These are phyloP conservation scores for Leccinum subrobustum DNA, from an alignment of 1,284 basidiomycete genomes.

Conservation along the genomic window DNA sequence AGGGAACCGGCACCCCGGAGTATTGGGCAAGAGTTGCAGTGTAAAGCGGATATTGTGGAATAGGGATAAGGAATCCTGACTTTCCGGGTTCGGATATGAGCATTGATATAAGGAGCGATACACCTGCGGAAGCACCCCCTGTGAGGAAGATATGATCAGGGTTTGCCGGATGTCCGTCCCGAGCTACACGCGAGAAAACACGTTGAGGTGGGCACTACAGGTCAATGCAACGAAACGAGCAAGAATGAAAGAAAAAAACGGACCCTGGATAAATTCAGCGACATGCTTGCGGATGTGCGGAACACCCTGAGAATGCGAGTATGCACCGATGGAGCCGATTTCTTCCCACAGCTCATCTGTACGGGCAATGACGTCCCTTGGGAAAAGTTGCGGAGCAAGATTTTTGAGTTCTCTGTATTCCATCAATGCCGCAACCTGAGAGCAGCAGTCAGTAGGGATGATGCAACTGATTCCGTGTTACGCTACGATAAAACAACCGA, in stretches of 20 bases:
- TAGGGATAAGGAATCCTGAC: slow-evolving; percentile 89
- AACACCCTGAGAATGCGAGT: slow-evolving; percentile 95
- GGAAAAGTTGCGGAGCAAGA: slow-evolving; percentile 79
- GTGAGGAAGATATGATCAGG: slow-evolving; percentile 93
- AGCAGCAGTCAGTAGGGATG: background rate
- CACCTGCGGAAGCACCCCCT: slow-evolving; percentile 90
- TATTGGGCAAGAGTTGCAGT: slow-evolving; percentile 91
- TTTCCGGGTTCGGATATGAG: slow-evolving; percentile 63
- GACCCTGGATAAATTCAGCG: slow-evolving; percentile 75
- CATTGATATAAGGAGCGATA: slow-evolving; percentile 84
- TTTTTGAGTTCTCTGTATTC: slow-evolving; percentile 90
- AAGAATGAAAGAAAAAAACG: background rate
- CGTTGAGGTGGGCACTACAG: background rate
- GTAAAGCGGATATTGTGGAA: slow-evolving; percentile 98
- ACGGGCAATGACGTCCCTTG: slow-evolving; percentile 81
- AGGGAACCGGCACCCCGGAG: slow-evolving; percentile 81
- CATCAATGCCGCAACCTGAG: slow-evolving; percentile 82
- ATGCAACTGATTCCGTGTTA: background rate
- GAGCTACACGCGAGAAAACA: slow-evolving; percentile 50
- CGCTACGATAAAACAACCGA: background rate
- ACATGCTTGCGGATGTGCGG: slow-evolving; percentile 87
- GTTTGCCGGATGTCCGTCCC: slow-evolving; percentile 84
- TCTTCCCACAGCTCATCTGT: slow-evolving; percentile 80
- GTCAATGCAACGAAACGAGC: slow-evolving; percentile 8
- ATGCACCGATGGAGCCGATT: slow-evolving; percentile 94